phyloP scores from a whole-genome alignment of 1,284 basidiomycete species.

The Taiwanofungus camphoratus region DNA sequence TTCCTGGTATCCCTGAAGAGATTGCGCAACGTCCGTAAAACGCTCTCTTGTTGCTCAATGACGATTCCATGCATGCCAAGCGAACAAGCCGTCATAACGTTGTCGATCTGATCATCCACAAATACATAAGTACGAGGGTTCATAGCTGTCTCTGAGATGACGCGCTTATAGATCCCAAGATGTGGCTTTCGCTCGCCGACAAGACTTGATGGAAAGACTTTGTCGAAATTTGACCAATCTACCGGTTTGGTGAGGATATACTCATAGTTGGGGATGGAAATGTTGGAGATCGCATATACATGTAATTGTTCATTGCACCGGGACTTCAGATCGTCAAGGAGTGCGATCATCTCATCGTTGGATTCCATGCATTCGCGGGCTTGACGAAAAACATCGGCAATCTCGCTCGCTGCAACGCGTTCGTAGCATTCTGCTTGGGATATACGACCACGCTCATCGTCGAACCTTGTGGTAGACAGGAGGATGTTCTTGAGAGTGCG shows the following conservation, averaged over 20 bases:
- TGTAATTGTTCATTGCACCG: constrained; percentile 29
- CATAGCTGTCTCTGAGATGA: constrained; percentile 37
- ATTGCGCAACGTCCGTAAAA: constrained; percentile 40
- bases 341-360: constrained; percentile 38
- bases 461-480: constrained; percentile 45
- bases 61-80: constrained; percentile 51
- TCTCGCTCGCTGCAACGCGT: constrained; percentile 31
- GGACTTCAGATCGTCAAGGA: constrained; percentile 42
- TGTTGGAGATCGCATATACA: constrained; percentile 56
- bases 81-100: constrained; percentile 47
- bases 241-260: constrained; percentile 36
- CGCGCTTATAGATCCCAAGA: constrained; percentile 46
- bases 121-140: constrained; percentile 43
- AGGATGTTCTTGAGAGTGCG: constrained; percentile 40
- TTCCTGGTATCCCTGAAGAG: constrained; percentile 39
- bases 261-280: constrained; percentile 48
- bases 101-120: constrained; percentile 54
- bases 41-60: constrained; percentile 35
- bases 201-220: constrained; percentile 46
- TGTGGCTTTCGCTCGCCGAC: constrained; percentile 33
- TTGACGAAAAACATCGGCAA: constrained; percentile 38
- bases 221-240: constrained; percentile 51
- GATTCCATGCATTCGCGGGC: constrained; percentile 42
- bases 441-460: constrained; percentile 48
- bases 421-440: constrained; percentile 43